Conservation (phyloP, 2,329 filamentous ascomycete species). For the Cladosporium sphaerospermum region DNA sequence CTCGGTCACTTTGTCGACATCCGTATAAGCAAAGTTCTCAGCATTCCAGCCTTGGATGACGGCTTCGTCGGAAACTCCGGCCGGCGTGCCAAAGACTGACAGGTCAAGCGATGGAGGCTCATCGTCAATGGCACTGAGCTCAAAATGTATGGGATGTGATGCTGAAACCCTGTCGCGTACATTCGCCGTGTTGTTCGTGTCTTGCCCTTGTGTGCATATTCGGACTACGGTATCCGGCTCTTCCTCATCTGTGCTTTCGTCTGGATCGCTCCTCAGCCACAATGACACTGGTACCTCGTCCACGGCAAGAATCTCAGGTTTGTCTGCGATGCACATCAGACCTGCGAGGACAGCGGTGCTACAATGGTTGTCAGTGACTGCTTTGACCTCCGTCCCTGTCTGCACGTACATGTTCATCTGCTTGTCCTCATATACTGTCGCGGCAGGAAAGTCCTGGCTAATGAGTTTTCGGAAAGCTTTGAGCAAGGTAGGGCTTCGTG, state of each 20-base stretch:
- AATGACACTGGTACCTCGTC: background rate
- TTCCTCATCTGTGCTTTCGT: background rate
- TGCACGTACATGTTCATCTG: background rate
- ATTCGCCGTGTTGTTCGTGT: background rate
- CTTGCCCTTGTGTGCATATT: background rate
- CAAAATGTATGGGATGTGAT: background rate
- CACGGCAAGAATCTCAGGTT: background rate
- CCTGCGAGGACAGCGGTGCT: background rate
- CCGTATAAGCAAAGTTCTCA: too few relatives aligned
- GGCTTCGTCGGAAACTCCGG: background rate
- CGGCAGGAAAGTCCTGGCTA: background rate
- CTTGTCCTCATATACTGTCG: background rate
- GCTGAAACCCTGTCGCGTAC: background rate
- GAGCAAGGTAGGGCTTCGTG: background rate
- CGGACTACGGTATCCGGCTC: background rate
- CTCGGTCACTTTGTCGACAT: too few relatives aligned
- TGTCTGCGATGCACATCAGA: background rate
- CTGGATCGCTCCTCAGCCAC: background rate
- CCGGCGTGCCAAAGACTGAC: background rate
- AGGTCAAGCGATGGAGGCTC: constrained; percentile 1
- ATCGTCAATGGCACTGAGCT: background rate
- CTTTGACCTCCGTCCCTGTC: too few relatives aligned
- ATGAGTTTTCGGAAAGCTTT: background rate
- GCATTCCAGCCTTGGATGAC: too few relatives aligned
- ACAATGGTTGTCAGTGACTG: too few relatives aligned